Conservation (phyloP, 228 moss, liverwort and hornwort genomes). For the Sphagnum magellanicum region DNA sequence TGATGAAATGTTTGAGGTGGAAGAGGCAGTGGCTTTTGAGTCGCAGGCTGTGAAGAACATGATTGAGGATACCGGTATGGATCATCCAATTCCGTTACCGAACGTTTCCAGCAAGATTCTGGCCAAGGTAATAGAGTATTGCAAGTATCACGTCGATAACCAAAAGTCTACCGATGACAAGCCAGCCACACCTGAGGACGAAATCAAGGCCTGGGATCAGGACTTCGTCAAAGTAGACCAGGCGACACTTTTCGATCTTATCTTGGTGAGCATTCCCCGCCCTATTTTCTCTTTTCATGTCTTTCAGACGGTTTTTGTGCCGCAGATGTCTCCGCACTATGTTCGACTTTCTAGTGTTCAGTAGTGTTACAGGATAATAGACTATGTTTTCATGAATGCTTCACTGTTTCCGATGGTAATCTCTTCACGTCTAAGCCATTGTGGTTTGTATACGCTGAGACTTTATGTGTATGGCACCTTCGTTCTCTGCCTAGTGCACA, state of each 20-base stretch:
- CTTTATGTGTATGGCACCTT: no score
- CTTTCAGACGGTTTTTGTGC: background rate
- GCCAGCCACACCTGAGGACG: conserved; percentile 6
- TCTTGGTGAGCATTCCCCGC: background rate
- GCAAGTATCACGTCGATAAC: conserved; percentile 10
- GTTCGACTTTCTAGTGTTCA: no score
- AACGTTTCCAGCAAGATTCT: conserved; percentile 9
- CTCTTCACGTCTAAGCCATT: no score
- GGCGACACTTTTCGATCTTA: conserved; percentile 9
- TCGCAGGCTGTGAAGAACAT: conserved; percentile 8
- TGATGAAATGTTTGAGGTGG: conserved; percentile 14
- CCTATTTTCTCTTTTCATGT: background rate
- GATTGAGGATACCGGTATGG: conserved; percentile 6
- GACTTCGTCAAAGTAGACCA: conserved; percentile 11
- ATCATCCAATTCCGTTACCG: conserved; percentile 4
- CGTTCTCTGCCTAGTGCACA: no score
- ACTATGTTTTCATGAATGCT: no score
- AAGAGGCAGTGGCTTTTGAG: conserved; percentile 9
- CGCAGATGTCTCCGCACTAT: no score
- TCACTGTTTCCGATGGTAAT: no score
- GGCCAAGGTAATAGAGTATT: conserved; percentile 9
- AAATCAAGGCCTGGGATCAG: conserved; percentile 7
- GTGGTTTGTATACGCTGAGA: no score
- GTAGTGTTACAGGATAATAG: no score
- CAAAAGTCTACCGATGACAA: conserved; percentile 1